Evolutionary conservation across 768 basidiomycete genomes (phyloP), one percentile per base, ranked within the genome.

Genomic region (Kwoniella botswanensis): DNA sequence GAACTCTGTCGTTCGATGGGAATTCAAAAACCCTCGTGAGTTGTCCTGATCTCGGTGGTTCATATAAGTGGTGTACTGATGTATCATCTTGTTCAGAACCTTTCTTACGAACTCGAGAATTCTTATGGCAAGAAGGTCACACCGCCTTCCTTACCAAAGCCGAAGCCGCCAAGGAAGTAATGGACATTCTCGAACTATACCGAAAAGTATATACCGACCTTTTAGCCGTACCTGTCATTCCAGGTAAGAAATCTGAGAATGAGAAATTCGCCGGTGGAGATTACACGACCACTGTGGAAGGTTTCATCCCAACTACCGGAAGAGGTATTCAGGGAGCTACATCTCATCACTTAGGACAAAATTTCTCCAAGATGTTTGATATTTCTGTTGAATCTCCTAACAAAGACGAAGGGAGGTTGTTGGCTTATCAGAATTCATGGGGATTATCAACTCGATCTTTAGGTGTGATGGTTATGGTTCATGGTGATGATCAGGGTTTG

Each of bases 81-180:
- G 2, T 22, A 18, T 43, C 57, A 65, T 44, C 44, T 57, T 3
- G 15, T 35, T 12, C 82, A 93, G 92, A 99, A 84, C 97, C 97
- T 9, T 99, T 99, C 92, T 88, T 99, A 46, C 94, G 97, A 67
- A 98, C 97, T 2, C 93, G 97, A 82, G 97, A 99, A 86, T 99
- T 98, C 88, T 87, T 99, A n/a, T 99, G 97, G 97, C 97, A 99
- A 86, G 97, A 99, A 85, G 97, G 97, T 46, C 97, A 99, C 86
- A 98, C 97, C 10, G 96, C 97, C 3, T 90, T 91, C 84, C 87
- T 95, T 55, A 93, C 91, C 74, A 92, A 95, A 84, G 81, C 86
- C 3, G 96, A 98, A 83, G 96, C 96, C 26, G 97, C 93, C 79
- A 86, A 85, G 62, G 97, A 98, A 85, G 97, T 98, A 17, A 89